Evolutionary conservation across 73 alveolate species (phyloP).

Genomic region (Tetrahymena thermophila): DNA sequence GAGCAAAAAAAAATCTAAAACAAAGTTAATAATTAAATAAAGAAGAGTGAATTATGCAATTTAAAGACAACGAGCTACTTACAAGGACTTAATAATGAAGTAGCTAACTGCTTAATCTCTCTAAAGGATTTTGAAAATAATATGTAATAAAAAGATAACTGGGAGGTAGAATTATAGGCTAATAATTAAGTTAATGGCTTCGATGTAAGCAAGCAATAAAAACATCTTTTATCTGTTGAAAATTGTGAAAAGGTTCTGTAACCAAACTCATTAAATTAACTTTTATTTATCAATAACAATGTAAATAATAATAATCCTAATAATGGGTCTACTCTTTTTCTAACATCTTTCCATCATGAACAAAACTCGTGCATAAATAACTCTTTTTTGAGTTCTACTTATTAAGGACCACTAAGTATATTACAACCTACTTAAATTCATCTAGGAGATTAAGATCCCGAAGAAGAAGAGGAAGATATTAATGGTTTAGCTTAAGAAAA

Average conservation of each 20-base stretch:
- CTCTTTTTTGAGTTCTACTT: background rate
- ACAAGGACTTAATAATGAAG: background rate
- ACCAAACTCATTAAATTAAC: background rate
- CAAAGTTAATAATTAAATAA: background rate
- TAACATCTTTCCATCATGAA: background rate
- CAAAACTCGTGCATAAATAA: background rate
- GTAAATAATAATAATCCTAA: background rate
- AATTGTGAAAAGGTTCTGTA: background rate
- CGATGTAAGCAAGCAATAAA: background rate
- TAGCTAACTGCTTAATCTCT: background rate
- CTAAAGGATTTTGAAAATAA: background rate
- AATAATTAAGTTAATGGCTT: too few species aligned
- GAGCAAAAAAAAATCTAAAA: background rate
- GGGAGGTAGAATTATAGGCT: background rate
- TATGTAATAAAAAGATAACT: background rate
- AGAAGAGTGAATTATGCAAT: background rate
- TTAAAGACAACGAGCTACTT: background rate
- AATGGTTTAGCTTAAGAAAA: background rate
- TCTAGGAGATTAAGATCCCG: background rate
- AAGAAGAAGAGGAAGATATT: background rate
- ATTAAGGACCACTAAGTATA: background rate
- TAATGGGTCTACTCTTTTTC: background rate
- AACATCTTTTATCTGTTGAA: background rate
- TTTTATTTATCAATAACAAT: background rate
- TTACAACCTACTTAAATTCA: background rate